Conservation (phyloP, 768 basidiomycete species). For the Boletus tylopilopsis region DNA sequence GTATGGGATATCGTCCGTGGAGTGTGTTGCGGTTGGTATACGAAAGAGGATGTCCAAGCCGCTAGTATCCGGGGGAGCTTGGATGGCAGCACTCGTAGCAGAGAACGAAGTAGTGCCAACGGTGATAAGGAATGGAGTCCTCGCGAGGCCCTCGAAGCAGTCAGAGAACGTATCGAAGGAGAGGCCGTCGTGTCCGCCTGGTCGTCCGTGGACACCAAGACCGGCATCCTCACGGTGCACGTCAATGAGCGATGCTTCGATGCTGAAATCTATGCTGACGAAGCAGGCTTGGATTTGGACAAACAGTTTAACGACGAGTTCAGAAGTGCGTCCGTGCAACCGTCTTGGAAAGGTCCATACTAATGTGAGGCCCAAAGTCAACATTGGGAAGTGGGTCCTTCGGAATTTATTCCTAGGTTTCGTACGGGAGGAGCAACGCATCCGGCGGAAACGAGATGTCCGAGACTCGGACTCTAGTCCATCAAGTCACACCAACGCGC, state of each 20-base stretch:
- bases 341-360: slow-evolving; percentile 1
- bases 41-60: slow-evolving; percentile 59
- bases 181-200: slow-evolving; percentile 83
- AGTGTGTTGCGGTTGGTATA: slow-evolving; percentile 68
- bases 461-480: slow-evolving; percentile 17
- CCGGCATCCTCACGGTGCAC: slow-evolving; percentile 84
- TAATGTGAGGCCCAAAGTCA: slow-evolving; percentile 51
- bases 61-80: slow-evolving; percentile 50
- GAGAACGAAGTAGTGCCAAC: slow-evolving; percentile 31
- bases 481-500: slow-evolving; percentile 13
- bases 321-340: slow-evolving; percentile 53
- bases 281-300: slow-evolving; percentile 66
- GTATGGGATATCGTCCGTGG: slow-evolving; percentile 91
- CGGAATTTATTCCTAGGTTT: slow-evolving; percentile 82
- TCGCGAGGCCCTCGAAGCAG: slow-evolving; percentile 80
- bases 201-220: slow-evolving; percentile 87
- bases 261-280: slow-evolving; percentile 92
- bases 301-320: slow-evolving; percentile 71
- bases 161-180: slow-evolving; percentile 90
- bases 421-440: slow-evolving; percentile 63
- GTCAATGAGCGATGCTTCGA: slow-evolving; percentile 88
- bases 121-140: slow-evolving; percentile 58
- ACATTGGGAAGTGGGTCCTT: slow-evolving; percentile 88
- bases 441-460: slow-evolving; percentile 33
- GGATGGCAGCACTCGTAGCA: slow-evolving; percentile 31